A percentile compares a stretch with the other conserved stretches of the same genome.
Evolutionary conservation across 345 rosid genomes (phyloP).

Genomic region (Linum trigynum): DNA sequence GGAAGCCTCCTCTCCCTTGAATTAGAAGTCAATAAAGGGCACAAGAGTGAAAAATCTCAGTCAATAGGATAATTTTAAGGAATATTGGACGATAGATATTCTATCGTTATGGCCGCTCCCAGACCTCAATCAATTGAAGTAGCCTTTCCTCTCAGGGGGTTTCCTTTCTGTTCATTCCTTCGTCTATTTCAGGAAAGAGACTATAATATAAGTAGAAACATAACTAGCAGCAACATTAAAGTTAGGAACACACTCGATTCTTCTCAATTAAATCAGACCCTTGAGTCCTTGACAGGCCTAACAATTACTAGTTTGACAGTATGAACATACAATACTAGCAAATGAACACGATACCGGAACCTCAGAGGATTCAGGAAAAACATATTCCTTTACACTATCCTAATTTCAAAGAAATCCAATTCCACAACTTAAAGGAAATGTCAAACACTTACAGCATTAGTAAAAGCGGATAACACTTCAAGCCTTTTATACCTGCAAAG

Average conservation of each 20-base stretch:
- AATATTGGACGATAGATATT: background rate
- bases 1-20: background rate
- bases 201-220: too few relatives aligned
- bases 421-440: conserved; percentile 4
- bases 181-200: too few relatives aligned
- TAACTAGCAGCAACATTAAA: background rate
- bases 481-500: conserved; percentile 71
- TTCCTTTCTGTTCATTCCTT: too few relatives aligned
- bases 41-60: background rate
- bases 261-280: background rate
- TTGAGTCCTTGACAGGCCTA: background rate
- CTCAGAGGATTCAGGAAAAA: too few relatives aligned
- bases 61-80: background rate
- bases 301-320: background rate
- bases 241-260: background rate
- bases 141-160: too few relatives aligned
- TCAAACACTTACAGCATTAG: conserved; percentile 80
- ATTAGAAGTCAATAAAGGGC: background rate
- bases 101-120: background rate
- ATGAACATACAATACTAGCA: background rate
- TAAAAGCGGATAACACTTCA: conserved; percentile 88
- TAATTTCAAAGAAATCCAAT: background rate
- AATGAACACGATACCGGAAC: background rate
- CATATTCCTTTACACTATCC: background rate
- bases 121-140: background rate